Evolutionary conservation across 768 basidiomycete species (phyloP).

Genomic region (Lyophyllum decastes): DNA sequence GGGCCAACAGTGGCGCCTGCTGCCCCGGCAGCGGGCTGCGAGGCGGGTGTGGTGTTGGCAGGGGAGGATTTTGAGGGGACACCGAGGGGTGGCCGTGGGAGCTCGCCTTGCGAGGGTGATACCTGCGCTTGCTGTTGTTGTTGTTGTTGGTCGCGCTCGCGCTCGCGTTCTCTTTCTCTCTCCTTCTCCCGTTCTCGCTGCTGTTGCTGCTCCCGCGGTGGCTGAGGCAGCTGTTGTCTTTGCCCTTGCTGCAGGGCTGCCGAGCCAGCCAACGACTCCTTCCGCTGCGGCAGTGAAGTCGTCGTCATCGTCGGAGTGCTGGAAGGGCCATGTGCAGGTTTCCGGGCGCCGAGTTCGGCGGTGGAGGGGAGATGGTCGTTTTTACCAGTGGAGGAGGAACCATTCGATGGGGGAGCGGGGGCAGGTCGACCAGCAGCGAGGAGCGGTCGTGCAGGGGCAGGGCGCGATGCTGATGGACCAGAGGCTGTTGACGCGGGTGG

Average conservation of each 20-base stretch:
- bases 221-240: slow-evolving; percentile 23
- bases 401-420: slow-evolving; percentile 35
- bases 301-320: slow-evolving; percentile 26
- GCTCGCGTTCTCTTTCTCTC: slow-evolving; percentile 27
- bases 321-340: slow-evolving; percentile 58
- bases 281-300: slow-evolving; percentile 42
- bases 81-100: slow-evolving; percentile 37
- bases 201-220: slow-evolving; percentile 35
- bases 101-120: slow-evolving; percentile 19
- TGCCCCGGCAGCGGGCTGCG: slow-evolving; percentile 47
- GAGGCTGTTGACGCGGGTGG: slow-evolving; percentile 3
- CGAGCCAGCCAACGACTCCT: slow-evolving; percentile 46
- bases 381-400: slow-evolving; percentile 24
- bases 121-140: slow-evolving; percentile 22
- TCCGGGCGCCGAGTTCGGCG: slow-evolving; percentile 65
- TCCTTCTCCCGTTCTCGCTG: slow-evolving; percentile 22
- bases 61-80: slow-evolving; percentile 44
- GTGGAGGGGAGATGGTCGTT: slow-evolving; percentile 59
- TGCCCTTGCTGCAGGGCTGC: slow-evolving; percentile 21
- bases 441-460: slow-evolving; percentile 70
- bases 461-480: slow-evolving; percentile 52
- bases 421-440: slow-evolving; percentile 64
- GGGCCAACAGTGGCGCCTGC: slow-evolving; percentile 56
- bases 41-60: slow-evolving; percentile 43
- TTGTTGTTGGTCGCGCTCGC: slow-evolving; percentile 13